Base-by-base conservation (phyloP, 495 filamentous ascomycete genomes). In the Neurospora sp. region DNA sequence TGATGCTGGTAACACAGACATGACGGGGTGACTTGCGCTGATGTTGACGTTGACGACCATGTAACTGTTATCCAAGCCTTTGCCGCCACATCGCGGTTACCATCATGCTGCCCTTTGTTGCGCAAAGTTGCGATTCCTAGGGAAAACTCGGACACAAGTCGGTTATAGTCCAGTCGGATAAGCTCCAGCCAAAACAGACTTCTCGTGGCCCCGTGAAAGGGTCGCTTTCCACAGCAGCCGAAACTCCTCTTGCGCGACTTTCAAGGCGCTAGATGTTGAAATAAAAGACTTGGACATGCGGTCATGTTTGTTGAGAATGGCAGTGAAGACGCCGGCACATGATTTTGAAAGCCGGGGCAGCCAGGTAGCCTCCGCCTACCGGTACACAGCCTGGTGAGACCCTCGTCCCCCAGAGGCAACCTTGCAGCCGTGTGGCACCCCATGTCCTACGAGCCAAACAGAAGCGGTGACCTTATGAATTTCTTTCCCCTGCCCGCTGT, bases 361-460 rank as follows among this genome's bases (percentile, higher is more conserved):
- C 73, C 70, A 47, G 31, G 6, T 44, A 42, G 69, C 39, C 68
- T 70, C 65, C 59, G 68, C 68, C 70, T 68, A 61, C 59, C 18
- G 70, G 68, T 31, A 65, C 73, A 74, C 74, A 74, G 74, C 72
- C 74, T 68, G 74, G 72, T 70, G 74, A 73, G 61, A 75, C 69
- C 72, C 44, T 65, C 27, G 27, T 65, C 27, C 27, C 14, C 31
- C 1, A 41, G 73, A 75, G 72, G 74, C 74, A 74, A 73, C 74
- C 71, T 73, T 70, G 69, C 69, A 72, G 71, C 74, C 71, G 74
- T 72, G 74, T 75, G 74, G 71, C 73, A 74, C 73, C 73, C 70
- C 44, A 70, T 35, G 53, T 65, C 27, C 27, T 35, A 65, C 27
- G 31, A 27, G 22, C 69, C 69, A 27, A 31, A 39, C 39, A 53